phyloP scores from a whole-genome alignment of 208 protist genomes.

The Leishmania braziliensis region DNA sequence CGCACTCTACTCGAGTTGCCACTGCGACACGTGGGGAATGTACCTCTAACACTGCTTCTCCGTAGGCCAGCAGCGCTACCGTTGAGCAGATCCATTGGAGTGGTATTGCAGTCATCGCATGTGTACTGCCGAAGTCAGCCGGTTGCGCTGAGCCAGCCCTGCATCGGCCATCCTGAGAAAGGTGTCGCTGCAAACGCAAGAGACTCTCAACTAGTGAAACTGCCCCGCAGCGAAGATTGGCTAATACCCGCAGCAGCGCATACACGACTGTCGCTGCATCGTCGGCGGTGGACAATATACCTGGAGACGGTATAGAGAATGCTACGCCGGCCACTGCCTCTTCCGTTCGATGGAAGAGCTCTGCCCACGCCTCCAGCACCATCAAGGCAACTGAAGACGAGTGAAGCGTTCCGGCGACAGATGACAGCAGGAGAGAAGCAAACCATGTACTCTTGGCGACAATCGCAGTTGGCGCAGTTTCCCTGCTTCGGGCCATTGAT shows the following conservation, averaged over 20 bases:
- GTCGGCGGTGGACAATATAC: background rate
- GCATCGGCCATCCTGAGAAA: background rate
- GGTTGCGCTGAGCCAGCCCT: background rate
- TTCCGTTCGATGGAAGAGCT: background rate
- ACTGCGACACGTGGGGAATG: background rate
- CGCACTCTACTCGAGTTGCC: background rate
- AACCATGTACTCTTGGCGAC: background rate
- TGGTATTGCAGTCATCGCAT: conserved; percentile 3
- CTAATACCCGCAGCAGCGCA: conserved; percentile 20
- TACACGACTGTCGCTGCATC: background rate
- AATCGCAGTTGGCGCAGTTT: background rate
- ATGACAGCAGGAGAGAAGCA: conserved; percentile 13
- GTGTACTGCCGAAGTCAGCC: background rate
- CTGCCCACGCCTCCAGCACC: conserved; percentile 15
- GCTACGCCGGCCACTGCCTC: background rate
- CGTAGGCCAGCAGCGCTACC: conserved; percentile 23
- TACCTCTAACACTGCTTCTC: conserved; percentile 16
- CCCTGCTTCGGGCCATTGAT: background rate
- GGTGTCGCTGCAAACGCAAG: conserved; percentile 5
- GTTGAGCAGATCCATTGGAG: conserved; percentile 19
- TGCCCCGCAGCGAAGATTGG: conserved; percentile 15
- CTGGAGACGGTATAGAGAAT: background rate
- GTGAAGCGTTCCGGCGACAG: conserved; percentile 7
- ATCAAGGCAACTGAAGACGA: conserved; percentile 14
- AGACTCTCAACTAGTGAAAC: background rate